Evolutionary conservation across 495 filamentous ascomycete species (phyloP).

Genomic region (Penicillium cinerascens): DNA sequence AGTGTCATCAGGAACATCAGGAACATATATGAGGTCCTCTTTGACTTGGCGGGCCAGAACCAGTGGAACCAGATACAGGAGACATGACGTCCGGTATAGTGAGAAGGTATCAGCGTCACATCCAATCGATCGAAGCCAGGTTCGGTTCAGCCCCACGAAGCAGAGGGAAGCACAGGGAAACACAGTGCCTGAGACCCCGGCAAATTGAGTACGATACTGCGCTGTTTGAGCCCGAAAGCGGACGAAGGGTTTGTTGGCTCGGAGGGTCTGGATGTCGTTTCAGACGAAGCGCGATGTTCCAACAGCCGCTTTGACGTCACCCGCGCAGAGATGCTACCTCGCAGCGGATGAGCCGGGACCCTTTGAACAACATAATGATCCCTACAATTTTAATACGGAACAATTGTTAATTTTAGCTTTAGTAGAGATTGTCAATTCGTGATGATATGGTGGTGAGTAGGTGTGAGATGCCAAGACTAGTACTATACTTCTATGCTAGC

Average conservation of each 20-base stretch:
- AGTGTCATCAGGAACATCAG: not conserved
- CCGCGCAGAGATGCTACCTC: slow-evolving; percentile 3
- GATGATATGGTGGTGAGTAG: not conserved
- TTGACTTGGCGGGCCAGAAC: not conserved
- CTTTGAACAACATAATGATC: not conserved
- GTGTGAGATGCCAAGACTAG: too few species aligned
- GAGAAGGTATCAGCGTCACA: slow-evolving; percentile 6
- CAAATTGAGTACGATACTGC: not conserved
- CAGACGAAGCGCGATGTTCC: slow-evolving; percentile 19
- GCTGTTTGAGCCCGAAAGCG: slow-evolving; percentile 13
- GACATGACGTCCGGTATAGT: slow-evolving; percentile 1
- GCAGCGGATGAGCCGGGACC: slow-evolving; percentile 1
- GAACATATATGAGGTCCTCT: not conserved
- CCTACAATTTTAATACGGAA: not conserved
- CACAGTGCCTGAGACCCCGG: not conserved
- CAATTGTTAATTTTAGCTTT: not conserved
- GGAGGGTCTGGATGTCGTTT: slow-evolving; percentile 20
- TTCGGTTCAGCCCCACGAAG: not conserved
- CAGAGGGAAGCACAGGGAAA: not conserved
- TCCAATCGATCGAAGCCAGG: not conserved
- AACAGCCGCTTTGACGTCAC: slow-evolving; percentile 39
- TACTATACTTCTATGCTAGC: not conserved
- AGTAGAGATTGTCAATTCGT: not conserved
- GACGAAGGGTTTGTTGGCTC: slow-evolving; percentile 8
- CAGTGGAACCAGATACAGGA: not conserved